Conservation (phyloP, 768 basidiomycete species). For the Pulveroboletus sp. region DNA sequence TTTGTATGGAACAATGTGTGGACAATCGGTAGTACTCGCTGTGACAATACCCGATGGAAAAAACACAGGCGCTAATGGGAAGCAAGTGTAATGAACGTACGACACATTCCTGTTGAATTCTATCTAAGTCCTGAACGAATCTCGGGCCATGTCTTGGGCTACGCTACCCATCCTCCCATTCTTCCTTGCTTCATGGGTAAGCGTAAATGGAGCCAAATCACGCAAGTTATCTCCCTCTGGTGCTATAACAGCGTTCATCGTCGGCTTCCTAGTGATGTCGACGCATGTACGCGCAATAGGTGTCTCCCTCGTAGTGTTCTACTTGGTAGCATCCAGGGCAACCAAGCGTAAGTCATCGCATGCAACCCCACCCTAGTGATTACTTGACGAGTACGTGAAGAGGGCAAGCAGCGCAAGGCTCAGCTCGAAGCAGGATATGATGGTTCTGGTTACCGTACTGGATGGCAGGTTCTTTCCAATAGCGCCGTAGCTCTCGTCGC, state of each 20-base stretch:
- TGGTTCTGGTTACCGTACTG: slow-evolving; percentile 67
- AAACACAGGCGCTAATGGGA: too few relatives aligned
- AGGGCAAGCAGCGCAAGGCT: slow-evolving; percentile 71
- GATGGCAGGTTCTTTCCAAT: slow-evolving; percentile 82
- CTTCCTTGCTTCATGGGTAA: slow-evolving; percentile 48
- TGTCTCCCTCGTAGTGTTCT: slow-evolving; percentile 66
- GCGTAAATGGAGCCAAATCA: slow-evolving; percentile 65
- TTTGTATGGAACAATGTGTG: neutral
- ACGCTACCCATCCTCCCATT: slow-evolving; percentile 40
- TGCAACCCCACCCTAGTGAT: neutral
- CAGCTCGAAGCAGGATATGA: slow-evolving; percentile 75
- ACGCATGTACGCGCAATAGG: slow-evolving; percentile 65
- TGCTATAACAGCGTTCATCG: slow-evolving; percentile 67
- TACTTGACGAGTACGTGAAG: slow-evolving; percentile 30
- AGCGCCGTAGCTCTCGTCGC: slow-evolving; percentile 61
- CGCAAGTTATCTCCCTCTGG: slow-evolving; percentile 75
- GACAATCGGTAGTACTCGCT: too few relatives aligned
- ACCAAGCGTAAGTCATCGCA: slow-evolving; percentile 60
- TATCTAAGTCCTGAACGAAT: neutral
- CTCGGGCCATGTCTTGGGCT: slow-evolving; percentile 13
- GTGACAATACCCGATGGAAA: too few relatives aligned
- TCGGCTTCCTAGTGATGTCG: slow-evolving; percentile 70
- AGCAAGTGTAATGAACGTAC: too few relatives aligned
- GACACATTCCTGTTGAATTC: neutral
- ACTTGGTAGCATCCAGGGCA: slow-evolving; percentile 73